Evolutionary conservation across 2,329 filamentous ascomycete genomes (phyloP).

Genomic region (Stemphylium vesicarium): DNA sequence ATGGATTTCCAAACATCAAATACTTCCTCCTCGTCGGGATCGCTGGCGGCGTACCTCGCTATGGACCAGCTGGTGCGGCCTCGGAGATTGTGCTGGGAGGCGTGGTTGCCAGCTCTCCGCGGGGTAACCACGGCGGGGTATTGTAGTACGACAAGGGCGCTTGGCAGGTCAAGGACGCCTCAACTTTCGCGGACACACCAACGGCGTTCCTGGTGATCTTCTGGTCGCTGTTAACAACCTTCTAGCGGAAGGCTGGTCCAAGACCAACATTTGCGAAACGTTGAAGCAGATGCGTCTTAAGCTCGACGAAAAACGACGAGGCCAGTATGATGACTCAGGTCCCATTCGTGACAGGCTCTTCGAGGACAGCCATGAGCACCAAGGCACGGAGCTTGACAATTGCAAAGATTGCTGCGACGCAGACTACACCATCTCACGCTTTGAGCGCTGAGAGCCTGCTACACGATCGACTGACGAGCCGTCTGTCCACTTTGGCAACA

Average conservation of each 20-base stretch:
- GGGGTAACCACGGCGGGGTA: slow-evolving; percentile 26
- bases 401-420: slow-evolving; percentile 16
- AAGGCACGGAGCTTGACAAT: slow-evolving; percentile 9
- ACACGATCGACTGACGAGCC: slow-evolving; percentile 15
- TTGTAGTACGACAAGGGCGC: slow-evolving; percentile 28
- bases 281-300: slow-evolving; percentile 21
- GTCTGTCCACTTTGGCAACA: slow-evolving; percentile 24
- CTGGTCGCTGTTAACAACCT: slow-evolving; percentile 18
- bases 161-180: slow-evolving; percentile 18
- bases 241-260: slow-evolving; percentile 5
- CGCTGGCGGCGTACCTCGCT: slow-evolving; percentile 24
- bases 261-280: slow-evolving; percentile 8
- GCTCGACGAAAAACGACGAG: slow-evolving; percentile 8
- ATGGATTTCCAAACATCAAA: slow-evolving; percentile 19
- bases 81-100: slow-evolving; percentile 28
- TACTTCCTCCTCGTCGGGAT: slow-evolving; percentile 29
- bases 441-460: slow-evolving; percentile 12
- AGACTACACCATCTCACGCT: slow-evolving; percentile 4
- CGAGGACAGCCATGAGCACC: slow-evolving; percentile 11
- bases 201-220: slow-evolving; percentile 18
- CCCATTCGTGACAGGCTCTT: slow-evolving; percentile 14
- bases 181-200: slow-evolving; percentile 14
- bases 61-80: slow-evolving; percentile 17
- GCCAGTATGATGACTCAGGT: slow-evolving; percentile 17
- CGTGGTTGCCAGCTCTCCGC: slow-evolving; percentile 26